Conservation (phyloP, 805 yeast species). For the Candida taoyuanica region DNA sequence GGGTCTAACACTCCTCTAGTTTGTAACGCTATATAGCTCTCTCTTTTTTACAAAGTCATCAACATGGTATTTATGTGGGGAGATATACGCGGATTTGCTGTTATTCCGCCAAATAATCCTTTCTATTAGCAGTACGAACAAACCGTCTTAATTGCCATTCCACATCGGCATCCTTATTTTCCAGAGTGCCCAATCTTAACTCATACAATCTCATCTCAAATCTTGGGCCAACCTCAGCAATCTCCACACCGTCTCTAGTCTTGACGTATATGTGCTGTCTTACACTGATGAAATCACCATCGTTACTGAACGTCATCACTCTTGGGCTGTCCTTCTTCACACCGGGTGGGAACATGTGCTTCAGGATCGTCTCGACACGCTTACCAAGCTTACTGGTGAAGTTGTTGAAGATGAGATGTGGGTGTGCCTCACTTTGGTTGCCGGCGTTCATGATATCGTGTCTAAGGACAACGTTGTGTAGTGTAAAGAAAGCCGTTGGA, state of each 20-base stretch:
- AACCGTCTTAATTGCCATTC: conserved; percentile 95
- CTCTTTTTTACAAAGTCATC: too few relatives aligned
- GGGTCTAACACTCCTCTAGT: too few relatives aligned
- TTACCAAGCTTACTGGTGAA: conserved; percentile 77
- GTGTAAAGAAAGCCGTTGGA: conserved; percentile 89
- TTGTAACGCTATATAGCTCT: too few relatives aligned
- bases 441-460: conserved; percentile 88
- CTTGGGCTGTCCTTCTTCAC: conserved; percentile 84
- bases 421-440: conserved; percentile 85
- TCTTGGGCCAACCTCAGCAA: conserved; percentile 97
- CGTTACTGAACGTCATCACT: conserved; percentile 88
- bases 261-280: conserved; percentile 93
- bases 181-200: conserved; percentile 82
- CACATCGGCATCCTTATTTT: conserved; percentile 94
- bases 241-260: conserved; percentile 82
- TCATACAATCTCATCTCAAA: conserved; percentile 95
- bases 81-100: too few relatives aligned
- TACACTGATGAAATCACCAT: conserved; percentile 88
- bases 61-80: too few relatives aligned
- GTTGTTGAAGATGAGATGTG: conserved; percentile 90
- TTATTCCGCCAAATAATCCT: conserved; percentile 60
- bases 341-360: conserved; percentile 96
- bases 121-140: conserved; percentile 91
- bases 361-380: conserved; percentile 72
- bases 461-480: conserved; percentile 90